Evolutionary conservation across 305 asterid genomes (phyloP).

Genomic region (Ilex paraguariensis): DNA sequence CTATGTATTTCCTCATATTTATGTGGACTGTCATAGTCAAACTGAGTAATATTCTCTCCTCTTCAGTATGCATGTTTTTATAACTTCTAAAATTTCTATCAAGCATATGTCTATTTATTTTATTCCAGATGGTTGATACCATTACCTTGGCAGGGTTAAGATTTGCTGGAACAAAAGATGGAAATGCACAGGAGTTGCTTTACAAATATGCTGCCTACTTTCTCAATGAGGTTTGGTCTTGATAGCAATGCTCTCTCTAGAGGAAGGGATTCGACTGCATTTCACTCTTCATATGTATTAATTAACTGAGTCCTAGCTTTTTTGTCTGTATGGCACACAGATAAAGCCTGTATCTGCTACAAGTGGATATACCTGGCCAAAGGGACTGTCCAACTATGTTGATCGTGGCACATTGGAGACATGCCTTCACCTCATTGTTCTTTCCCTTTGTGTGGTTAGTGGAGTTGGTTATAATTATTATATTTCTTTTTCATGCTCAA

Average conservation of each 20-base stretch:
- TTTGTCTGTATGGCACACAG: slow-evolving; percentile 41
- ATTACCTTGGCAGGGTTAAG: slow-evolving; percentile 61
- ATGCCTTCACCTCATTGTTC: slow-evolving; percentile 95
- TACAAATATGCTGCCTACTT: slow-evolving; percentile 79
- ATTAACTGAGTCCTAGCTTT: slow-evolving; percentile 6
- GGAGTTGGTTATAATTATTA: slow-evolving; percentile 8
- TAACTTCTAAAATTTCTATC: too few relatives aligned
- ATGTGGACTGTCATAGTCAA: too few relatives aligned
- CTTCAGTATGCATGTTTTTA: too few relatives aligned
- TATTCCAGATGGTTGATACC: background rate
- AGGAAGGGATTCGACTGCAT: too few relatives aligned
- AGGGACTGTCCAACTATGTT: slow-evolving; percentile 68
- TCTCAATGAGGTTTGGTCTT: slow-evolving; percentile 72
- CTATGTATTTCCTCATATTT: too few relatives aligned
- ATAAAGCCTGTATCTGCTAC: slow-evolving; percentile 69
- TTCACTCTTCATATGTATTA: slow-evolving; percentile 8
- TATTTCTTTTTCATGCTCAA: background rate
- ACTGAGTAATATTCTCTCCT: too few relatives aligned
- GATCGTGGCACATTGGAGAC: slow-evolving; percentile 95
- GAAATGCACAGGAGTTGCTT: slow-evolving; percentile 83
- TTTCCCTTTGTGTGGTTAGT: slow-evolving; percentile 89
- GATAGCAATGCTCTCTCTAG: slow-evolving; percentile 8
- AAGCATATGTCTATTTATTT: too few relatives aligned
- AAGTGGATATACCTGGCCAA: slow-evolving; percentile 53
- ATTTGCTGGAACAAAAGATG: slow-evolving; percentile 96